phyloP scores from a whole-genome alignment of 768 basidiomycete genomes.

The Lactarius evosmus region DNA sequence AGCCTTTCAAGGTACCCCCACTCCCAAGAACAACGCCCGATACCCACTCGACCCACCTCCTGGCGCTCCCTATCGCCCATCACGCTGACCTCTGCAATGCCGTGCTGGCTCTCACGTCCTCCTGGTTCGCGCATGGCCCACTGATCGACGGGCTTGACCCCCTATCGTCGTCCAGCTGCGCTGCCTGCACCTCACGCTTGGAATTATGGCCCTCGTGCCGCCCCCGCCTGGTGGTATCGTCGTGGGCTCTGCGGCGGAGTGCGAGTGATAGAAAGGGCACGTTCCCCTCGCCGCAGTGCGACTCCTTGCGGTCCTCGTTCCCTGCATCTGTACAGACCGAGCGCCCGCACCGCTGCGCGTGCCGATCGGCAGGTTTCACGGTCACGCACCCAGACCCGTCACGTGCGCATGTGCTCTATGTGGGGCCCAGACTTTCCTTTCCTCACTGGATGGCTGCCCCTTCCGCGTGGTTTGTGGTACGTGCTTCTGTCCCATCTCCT shows the following conservation, averaged over 20 bases:
- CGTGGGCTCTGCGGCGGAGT: neutral
- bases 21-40: neutral
- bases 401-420: conserved; percentile 55
- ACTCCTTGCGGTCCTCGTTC: conserved; percentile 31
- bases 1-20: neutral
- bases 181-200: conserved; percentile 70
- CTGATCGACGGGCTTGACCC: conserved; percentile 53
- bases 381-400: conserved; percentile 44
- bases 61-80: conserved; percentile 31
- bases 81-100: conserved; percentile 33
- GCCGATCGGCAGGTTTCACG: conserved; percentile 47
- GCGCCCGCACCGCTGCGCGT: conserved; percentile 35
- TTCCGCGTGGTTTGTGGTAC: conserved; percentile 36
- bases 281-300: conserved; percentile 31
- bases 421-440: conserved; percentile 45
- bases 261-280: too few relatives aligned
- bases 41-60: conserved; percentile 20
- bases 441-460: conserved; percentile 33
- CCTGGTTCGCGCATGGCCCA: conserved; percentile 34
- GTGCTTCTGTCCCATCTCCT: too few relatives aligned
- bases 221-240: conserved; percentile 13
- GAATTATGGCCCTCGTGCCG: conserved; percentile 60
- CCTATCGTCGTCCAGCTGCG: conserved; percentile 53
- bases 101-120: conserved; percentile 32
- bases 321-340: conserved; percentile 44